These are phyloP conservation scores for Iris macrosiphon DNA, from an alignment of 106 monocot species.

Conservation along the genomic window DNA sequence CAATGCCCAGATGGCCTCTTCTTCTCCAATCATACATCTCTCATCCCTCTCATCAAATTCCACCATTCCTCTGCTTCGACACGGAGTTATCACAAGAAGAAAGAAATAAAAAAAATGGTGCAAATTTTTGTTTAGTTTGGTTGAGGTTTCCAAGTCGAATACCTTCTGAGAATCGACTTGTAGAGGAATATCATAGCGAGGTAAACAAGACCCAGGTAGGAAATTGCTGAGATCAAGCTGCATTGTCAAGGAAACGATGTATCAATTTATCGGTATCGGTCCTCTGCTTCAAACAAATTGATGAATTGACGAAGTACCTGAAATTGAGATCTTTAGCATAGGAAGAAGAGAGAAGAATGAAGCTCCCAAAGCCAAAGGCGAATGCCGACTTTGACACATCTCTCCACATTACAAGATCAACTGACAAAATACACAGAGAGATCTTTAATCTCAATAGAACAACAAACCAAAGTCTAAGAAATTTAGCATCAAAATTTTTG, in stretches of 20 bases:
- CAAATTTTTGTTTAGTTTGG: not conserved
- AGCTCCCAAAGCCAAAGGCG: conserved; percentile 42
- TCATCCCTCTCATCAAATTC: conserved; percentile 24
- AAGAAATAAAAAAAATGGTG: not conserved
- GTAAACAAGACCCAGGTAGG: conserved; percentile 73
- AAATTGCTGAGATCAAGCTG: conserved; percentile 72
- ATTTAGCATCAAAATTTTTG: not conserved
- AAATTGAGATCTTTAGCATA: conserved; percentile 47
- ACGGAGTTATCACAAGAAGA: not conserved
- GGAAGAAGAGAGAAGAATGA: conserved; percentile 37
- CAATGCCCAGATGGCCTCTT: conserved; percentile 67
- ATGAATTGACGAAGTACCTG: conserved; percentile 15
- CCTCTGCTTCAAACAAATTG: not conserved
- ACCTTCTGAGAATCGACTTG: conserved; percentile 77
- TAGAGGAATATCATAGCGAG: conserved; percentile 66
- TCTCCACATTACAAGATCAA: conserved; percentile 96
- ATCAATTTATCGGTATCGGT: not conserved
- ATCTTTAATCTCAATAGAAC: too few species aligned
- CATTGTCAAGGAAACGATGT: conserved; percentile 9
- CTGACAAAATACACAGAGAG: conserved; percentile 20
- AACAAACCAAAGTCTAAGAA: not conserved
- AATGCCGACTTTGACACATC: conserved; percentile 47
- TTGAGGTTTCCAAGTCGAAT: not conserved
- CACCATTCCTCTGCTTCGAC: conserved; percentile 22
- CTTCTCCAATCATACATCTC: conserved; percentile 60